Percentiles rank a stretch among this genome's conserved stretches.
Evolutionary conservation across 495 filamentous ascomycete species (phyloP).

Genomic region (Achaetomiella virescens): DNA sequence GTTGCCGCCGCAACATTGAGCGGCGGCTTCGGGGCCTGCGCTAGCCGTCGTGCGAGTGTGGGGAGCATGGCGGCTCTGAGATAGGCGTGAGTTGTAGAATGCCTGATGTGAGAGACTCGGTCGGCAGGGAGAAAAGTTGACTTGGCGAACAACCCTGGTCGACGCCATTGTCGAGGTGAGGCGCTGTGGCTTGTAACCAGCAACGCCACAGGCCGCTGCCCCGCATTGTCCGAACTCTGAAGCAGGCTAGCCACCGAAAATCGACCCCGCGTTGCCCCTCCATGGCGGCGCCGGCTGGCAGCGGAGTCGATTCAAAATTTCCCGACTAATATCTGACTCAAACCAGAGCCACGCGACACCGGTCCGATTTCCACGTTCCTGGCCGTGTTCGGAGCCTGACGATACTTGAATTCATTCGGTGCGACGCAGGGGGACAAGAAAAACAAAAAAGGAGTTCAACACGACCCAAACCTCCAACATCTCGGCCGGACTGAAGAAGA

Average conservation of each 20-base stretch:
- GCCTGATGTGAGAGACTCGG: neutral
- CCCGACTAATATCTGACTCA: neutral
- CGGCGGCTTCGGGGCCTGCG: constrained; percentile 17
- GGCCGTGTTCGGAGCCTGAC: neutral
- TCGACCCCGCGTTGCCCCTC: constrained; percentile 23
- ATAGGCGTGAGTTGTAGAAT: neutral
- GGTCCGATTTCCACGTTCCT: neutral
- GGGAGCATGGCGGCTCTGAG: constrained; percentile 34
- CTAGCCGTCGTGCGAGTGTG: constrained; percentile 36
- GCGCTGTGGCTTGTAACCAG: neutral
- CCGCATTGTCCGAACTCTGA: too few relatives aligned
- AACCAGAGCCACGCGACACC: neutral
- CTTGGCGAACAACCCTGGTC: neutral
- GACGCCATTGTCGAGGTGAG: neutral
- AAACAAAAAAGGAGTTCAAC: too few relatives aligned
- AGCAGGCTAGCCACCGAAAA: neutral
- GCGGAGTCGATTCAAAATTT: constrained; percentile 23
- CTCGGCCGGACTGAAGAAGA: neutral
- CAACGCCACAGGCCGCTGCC: too few relatives aligned
- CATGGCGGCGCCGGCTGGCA: constrained; percentile 3
- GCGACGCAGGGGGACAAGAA: neutral
- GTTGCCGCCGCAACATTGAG: constrained; percentile 2
- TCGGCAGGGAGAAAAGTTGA: neutral
- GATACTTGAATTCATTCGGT: neutral
- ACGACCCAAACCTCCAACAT: neutral